A percentile compares a stretch with the other conserved stretches of the same genome.
Evolutionary conservation across 805 yeast species (phyloP).

Genomic region (Helenozyma baotianmanensis): DNA sequence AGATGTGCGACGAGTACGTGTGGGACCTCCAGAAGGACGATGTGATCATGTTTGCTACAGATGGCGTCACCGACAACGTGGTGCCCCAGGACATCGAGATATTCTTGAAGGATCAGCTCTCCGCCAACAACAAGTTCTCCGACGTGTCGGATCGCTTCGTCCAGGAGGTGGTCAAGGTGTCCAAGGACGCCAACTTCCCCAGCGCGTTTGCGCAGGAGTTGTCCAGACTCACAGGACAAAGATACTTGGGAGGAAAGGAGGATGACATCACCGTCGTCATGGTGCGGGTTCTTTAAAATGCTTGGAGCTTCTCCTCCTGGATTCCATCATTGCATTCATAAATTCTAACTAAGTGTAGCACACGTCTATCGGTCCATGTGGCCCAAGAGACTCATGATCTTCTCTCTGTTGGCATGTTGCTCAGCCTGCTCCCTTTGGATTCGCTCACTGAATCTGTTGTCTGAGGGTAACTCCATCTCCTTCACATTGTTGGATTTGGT

Average conservation of each 20-base stretch:
- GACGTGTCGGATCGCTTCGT: constrained; percentile 55
- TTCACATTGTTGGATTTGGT: constrained; percentile 51
- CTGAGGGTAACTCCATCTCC: constrained; percentile 47
- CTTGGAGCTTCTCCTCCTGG: too few relatives aligned
- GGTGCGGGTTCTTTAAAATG: constrained; percentile 45
- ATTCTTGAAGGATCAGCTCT: constrained; percentile 55
- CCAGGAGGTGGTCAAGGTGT: constrained; percentile 57
- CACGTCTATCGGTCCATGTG: too few relatives aligned
- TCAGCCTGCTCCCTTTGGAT: constrained; percentile 48
- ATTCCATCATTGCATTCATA: too few relatives aligned
- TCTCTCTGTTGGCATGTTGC: constrained; percentile 49
- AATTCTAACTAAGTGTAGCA: too few relatives aligned
- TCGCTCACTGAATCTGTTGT: constrained; percentile 50
- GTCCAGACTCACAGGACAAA: constrained; percentile 58
- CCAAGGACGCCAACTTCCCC: constrained; percentile 69
- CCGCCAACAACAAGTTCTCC: constrained; percentile 30
- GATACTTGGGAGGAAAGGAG: constrained; percentile 86
- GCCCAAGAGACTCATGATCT: constrained; percentile 52
- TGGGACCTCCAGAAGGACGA: constrained; percentile 70
- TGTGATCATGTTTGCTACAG: constrained; percentile 81
- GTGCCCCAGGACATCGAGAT: constrained; percentile 65
- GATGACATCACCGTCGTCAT: constrained; percentile 88
- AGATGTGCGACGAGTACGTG: constrained; percentile 58
- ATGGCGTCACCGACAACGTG: constrained; percentile 89
- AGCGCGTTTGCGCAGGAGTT: constrained; percentile 84